A percentile compares a stretch with the other conserved stretches of the same genome.
Conservation (phyloP, 352 stramenopile species). For the Phytophthora ramorum region DNA sequence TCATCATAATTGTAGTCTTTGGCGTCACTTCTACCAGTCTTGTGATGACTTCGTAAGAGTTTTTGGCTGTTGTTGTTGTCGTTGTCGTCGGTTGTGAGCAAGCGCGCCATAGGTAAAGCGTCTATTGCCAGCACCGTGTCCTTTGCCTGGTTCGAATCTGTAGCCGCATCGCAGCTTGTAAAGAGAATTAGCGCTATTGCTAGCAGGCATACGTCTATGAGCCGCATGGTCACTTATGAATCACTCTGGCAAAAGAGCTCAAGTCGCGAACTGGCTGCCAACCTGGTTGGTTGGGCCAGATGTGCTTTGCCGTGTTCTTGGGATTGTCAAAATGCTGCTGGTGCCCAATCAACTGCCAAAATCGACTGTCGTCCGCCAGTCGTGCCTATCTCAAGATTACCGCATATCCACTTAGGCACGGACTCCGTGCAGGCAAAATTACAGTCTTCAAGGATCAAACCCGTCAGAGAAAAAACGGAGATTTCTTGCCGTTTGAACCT, state of each 20-base stretch:
- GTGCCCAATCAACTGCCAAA: slow-evolving; percentile 10
- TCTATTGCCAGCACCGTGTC: background rate
- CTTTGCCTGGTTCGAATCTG: background rate
- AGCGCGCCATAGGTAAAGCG: background rate
- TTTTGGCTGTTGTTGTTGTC: background rate
- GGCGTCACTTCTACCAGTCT: background rate
- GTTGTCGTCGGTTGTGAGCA: background rate
- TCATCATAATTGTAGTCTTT: background rate
- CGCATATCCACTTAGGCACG: no score
- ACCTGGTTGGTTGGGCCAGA: background rate
- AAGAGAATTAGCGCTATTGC: background rate
- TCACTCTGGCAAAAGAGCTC: background rate
- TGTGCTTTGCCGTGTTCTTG: slow-evolving; percentile 1
- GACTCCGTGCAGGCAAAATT: background rate
- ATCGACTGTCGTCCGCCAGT: background rate
- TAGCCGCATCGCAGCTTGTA: background rate
- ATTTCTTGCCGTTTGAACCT: no score
- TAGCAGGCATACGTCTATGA: slow-evolving; percentile 1
- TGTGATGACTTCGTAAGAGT: slow-evolving; percentile 2
- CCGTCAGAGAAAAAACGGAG: no score
- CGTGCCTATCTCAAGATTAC: slow-evolving; percentile 17
- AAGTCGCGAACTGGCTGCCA: slow-evolving; percentile 1
- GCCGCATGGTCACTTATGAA: slow-evolving; percentile 1
- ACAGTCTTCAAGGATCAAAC: background rate
- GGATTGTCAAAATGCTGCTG: slow-evolving; percentile 1